Evolutionary conservation across 2,329 filamentous ascomycete species (phyloP), one percentile per base, ranked within the genome.

Genomic region (Hymenoscyphus fructigenus): DNA sequence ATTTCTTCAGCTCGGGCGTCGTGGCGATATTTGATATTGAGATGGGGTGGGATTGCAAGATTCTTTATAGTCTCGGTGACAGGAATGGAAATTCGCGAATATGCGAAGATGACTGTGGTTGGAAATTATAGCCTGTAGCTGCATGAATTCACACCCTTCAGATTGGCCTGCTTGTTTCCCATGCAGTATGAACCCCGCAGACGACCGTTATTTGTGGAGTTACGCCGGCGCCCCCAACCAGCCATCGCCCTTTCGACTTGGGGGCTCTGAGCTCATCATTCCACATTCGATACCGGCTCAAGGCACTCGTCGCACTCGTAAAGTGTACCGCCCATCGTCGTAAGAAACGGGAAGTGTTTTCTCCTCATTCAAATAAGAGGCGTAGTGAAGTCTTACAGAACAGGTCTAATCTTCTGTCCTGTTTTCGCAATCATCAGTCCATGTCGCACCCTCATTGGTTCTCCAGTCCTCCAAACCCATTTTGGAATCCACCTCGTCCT

Each of bases 91-190:
- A 65, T 56, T 50, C 20, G 44, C 44, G n/a, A 12, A 26, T 23
- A 36, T 20, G 56, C 26, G 20, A 41, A 23, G 36, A 47, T 62
- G 60, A 62, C 59, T 53, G 59, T 34, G 44, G 44, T 41, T 62
- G 44, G 47, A 58, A 34, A 60, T 55, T 20, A 58, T 38, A 57
- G 60, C 58, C 64, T 65, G 64, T 63, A 62, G 57, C 23, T 60
- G 60, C 64, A 65, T 59, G 53, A 65, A 60, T 63, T 55, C 47
- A 44, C 57, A 55, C 57, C 29, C 50, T 57, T 47, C 15, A 57
- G 36, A 62, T 59, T 62, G 53, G 57, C 57, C 44, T 32, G 57
- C 57, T 50, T 59, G 36, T 44, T 17, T n/a, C 57, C 57, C 57
- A 41, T 59, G 57, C n/a, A n/a, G 34, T 26, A 58, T 23, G 47